Percentiles rank a stretch among this genome's conserved stretches.
These are phyloP conservation scores for Dillenia suffruticosa DNA, from an alignment of 164 flowering plant genomes.

Conservation along the genomic window DNA sequence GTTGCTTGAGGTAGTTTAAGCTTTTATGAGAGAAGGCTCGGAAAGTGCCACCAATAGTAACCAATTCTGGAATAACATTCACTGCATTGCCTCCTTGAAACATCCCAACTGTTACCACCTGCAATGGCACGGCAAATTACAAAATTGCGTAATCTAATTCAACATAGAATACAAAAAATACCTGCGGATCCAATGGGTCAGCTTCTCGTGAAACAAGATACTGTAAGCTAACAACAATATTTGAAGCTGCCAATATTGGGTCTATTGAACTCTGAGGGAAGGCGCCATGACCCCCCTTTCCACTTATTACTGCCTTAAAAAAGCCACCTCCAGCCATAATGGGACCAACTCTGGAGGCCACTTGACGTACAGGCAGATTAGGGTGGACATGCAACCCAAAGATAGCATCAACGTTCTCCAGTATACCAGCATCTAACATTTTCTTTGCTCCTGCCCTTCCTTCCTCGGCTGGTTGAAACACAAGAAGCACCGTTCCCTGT, in stretches of 20 bases:
- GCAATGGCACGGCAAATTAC: slow-evolving; percentile 1
- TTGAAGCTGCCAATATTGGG: slow-evolving; percentile 79
- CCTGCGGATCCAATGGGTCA: slow-evolving; percentile 81
- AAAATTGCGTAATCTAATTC: not conserved
- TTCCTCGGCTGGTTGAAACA: slow-evolving; percentile 91
- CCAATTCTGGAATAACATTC: slow-evolving; percentile 56
- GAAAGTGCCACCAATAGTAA: slow-evolving; percentile 53
- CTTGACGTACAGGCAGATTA: slow-evolving; percentile 36
- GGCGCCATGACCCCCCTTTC: slow-evolving; percentile 89
- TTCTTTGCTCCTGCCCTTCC: slow-evolving; percentile 69
- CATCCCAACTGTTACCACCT: slow-evolving; percentile 53
- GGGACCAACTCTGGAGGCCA: slow-evolving; percentile 56
- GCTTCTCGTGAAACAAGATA: slow-evolving; percentile 83
- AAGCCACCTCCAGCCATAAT: slow-evolving; percentile 66
- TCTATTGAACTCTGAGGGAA: slow-evolving; percentile 71
- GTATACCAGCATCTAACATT: slow-evolving; percentile 47
- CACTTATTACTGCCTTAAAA: slow-evolving; percentile 69
- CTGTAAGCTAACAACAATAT: slow-evolving; percentile 72
- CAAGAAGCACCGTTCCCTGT: slow-evolving; percentile 76
- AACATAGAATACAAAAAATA: slow-evolving; percentile 7
- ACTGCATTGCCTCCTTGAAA: slow-evolving; percentile 56
- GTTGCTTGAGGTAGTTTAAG: slow-evolving; percentile 32
- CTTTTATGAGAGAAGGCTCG: slow-evolving; percentile 39
- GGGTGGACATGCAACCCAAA: slow-evolving; percentile 62
- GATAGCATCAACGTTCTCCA: slow-evolving; percentile 62